Evolutionary conservation across 2,329 filamentous ascomycete genomes (phyloP), one percentile per base, ranked within the genome.

Genomic region (Podosphaera leucotricha): DNA sequence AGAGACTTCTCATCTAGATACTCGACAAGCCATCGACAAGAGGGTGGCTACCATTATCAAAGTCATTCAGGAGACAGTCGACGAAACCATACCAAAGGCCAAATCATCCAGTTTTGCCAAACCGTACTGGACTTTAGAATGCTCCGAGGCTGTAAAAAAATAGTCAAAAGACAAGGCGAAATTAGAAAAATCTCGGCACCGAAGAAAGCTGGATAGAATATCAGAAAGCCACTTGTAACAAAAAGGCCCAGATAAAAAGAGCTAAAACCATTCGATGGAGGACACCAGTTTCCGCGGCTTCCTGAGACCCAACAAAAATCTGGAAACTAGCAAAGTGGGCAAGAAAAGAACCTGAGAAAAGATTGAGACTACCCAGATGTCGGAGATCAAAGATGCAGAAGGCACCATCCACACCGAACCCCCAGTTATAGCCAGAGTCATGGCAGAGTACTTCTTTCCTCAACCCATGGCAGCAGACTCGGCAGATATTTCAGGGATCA

Each of bases 251-350:
- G 19, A 33, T 33, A 5, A 4, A 24, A 8, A 24, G 8, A 8
- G 22, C 22, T 8, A 24, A 24, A 24, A 24, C 4, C 22, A 24
- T 24, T 24, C 4, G 22, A 24, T 24, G 22, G 22, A 24, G 22
- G 22, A 8, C 22, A 24, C 4, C 16, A 21, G 41, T 43, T 7
- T 43, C 41, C 13, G 41, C 35, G 28, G 28, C 41, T n/a, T 35
- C 41, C 18, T 28, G n/a, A 6, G 18, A 43, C 28, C 28, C 41
- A 36, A 21, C 26, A 21, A 43, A 43, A 22, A 43, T 21, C 10
- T 43, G 41, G 41, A 43, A 43, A 36, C 41, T 43, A 6, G 28
- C 26, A 13, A 43, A 35, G 18, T 21, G 41, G 30, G 41, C 41
- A 2, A 36, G 28, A n/a, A 43, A 43, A 35, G 26, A 43, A n/a